Evolutionary conservation across 495 filamentous ascomycete genomes (phyloP), one percentile per base, ranked within the genome.

Genomic region (Penicillium verhagenii): DNA sequence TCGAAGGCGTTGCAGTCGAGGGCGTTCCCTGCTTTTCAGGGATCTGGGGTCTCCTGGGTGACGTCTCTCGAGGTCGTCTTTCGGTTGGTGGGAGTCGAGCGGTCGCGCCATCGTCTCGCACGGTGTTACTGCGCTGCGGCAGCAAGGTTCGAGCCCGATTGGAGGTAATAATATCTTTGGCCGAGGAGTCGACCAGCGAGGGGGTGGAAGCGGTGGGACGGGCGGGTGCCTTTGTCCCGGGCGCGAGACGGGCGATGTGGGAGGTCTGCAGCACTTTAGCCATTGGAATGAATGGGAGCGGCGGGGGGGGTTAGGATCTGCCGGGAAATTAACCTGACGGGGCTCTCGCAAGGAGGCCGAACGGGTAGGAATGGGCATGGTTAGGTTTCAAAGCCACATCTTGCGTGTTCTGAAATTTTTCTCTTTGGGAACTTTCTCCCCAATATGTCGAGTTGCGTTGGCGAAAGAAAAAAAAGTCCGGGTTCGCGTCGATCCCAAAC

Each of bases 281-380:
- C 45, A 39, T 21, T 42, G 53, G 52, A 37, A 60, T 56, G 53
- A 52, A 43, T n/a, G n/a, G n/a, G n/a, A n/a, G n/a, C n/a, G n/a
- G n/a, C n/a, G n/a, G n/a, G 54, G 49, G 57, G 48, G 25, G 39
- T 50, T 43, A 26, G 39, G 43, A 49, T 51, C 28, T 46, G 47
- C 54, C 40, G 51, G 37, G 46, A 46, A 18, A 67, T 65, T 62
- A 23, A 76, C 73, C 52, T 72, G 67, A 54, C 72, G 68, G 19
- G 70, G 64, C 37, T 75, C 71, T 37, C 71, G 71, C 51, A 69
- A 59, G 25, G 69, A 71, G 25, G 58, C 45, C 19, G 71, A 70
- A 20, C 74, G 72, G 33, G 71, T 77, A 20, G 74, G 74, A 49
- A 74, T 73, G 31, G 71, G 74, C 74, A 77, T 76, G 50, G 10